Evolutionary conservation across 306 rosid genomes (phyloP), one percentile per base, ranked within the genome.

Genomic region (Ammopiptanthus mongolicus): DNA sequence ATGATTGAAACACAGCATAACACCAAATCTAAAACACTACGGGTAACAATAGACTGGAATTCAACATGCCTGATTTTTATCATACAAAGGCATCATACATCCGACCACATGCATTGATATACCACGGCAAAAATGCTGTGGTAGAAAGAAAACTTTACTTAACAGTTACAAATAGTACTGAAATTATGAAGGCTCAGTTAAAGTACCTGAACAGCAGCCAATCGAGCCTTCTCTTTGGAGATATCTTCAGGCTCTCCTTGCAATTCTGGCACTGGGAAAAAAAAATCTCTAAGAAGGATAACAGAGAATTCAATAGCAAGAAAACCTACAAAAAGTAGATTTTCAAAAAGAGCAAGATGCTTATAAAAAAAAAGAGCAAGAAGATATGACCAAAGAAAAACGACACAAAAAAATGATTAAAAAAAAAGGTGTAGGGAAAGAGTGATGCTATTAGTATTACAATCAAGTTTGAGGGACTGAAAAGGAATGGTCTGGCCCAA

Each of bases 211-310:
- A 71, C 21, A 39, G 97, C 89, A 80, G 97, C 99, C 86, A 95
- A 79, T 9, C 97, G 89, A 74, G 99, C 97, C 68, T 95, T 95
- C 84, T 92, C 97, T 84, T 90, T 95, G 55, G 97, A 95, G 78
- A 95, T 95, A 42, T 87, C 97, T 82, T 95, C 96, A 22, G 97
- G 99, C 75, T 95, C 97, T 13, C 99, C 97, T 85, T 95, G 99
- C 84, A 95, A 84, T 79, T 95, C 99, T 13, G 97, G 97, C 85
- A 95, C 99, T 95, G 69, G 3, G 56, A 37, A 76, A 80, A 33
- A 71, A 74, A 1, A 18, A 61, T 25, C 8, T 47, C 48, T 51
- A 28, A 61, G 25, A 70, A 73, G 59, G 69, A 4, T 9, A 34
- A 5, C 3, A 68, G 6, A 0, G 12, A 34, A 60, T 9, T 50